Evolutionary conservation across 345 rosid genomes (phyloP).

Genomic region (Luvunga scandens): DNA sequence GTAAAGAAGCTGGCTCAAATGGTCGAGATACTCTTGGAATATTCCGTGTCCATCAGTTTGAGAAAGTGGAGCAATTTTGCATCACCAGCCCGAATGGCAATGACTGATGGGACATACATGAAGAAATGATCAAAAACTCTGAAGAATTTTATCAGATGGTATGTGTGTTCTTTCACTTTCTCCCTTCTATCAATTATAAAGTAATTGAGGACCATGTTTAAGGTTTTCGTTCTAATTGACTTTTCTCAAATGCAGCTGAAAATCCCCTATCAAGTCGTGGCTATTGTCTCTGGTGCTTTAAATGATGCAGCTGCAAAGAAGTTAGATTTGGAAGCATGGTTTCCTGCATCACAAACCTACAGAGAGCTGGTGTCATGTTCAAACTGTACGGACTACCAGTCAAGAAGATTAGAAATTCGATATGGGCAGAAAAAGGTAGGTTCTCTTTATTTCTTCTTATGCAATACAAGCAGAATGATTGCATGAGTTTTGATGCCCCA

Average conservation of each 20-base stretch:
- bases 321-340: conserved; percentile 95
- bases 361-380: conserved; percentile 95
- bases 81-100: conserved; percentile 79
- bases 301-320: conserved; percentile 97
- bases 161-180: neutral
- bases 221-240: neutral
- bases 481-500: neutral
- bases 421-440: conserved; percentile 90
- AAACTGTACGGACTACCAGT: conserved; percentile 86
- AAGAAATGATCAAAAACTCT: conserved; percentile 88
- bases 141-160: conserved; percentile 87
- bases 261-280: conserved; percentile 74
- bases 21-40: conserved; percentile 96
- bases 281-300: conserved; percentile 90
- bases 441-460: neutral
- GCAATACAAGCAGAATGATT: neutral
- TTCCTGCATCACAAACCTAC: conserved; percentile 83
- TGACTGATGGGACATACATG: conserved; percentile 88
- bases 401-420: conserved; percentile 85
- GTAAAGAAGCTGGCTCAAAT: conserved; percentile 97
- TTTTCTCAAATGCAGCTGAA: conserved; percentile 53
- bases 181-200: neutral
- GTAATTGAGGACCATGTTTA: neutral
- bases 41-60: conserved; percentile 98
- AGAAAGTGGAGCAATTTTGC: conserved; percentile 96